These are phyloP conservation scores for Cornus kousa DNA, from an alignment of 148 eudicot species.

Conservation along the genomic window DNA sequence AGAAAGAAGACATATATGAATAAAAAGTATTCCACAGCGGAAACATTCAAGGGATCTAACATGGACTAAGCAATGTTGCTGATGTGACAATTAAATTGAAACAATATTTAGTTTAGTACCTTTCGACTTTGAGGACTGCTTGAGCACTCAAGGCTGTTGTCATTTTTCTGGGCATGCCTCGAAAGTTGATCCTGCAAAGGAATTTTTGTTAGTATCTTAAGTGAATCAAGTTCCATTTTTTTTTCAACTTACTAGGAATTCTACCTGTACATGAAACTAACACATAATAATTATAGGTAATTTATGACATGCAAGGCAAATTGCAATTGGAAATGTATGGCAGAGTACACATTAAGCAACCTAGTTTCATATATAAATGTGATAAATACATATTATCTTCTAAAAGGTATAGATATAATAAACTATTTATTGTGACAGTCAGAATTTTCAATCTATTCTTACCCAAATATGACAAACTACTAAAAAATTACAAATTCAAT, in stretches of 20 bases:
- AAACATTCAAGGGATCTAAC: neutral
- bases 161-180: constrained; percentile 20
- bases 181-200: constrained; percentile 25
- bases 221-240: neutral
- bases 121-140: constrained; percentile 27
- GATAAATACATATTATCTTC: neutral
- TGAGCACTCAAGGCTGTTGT: constrained; percentile 31
- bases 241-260: neutral
- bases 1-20: neutral
- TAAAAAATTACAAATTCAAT: too few relatives aligned
- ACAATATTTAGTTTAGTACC: constrained; percentile 11
- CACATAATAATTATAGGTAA: neutral
- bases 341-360: neutral
- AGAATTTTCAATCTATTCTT: too few relatives aligned
- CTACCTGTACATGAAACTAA: neutral
- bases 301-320: neutral
- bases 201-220: neutral
- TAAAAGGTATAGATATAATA: neutral
- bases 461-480: neutral
- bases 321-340: too few relatives aligned
- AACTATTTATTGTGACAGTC: neutral
- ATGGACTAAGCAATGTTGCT: neutral
- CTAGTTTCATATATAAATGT: too few relatives aligned
- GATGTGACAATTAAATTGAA: neutral
- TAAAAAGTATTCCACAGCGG: neutral